Percentiles rank a stretch among this genome's conserved stretches.
Evolutionary conservation across 176 grass and related monocot species (phyloP).

Genomic region (Aechmea fasciata): DNA sequence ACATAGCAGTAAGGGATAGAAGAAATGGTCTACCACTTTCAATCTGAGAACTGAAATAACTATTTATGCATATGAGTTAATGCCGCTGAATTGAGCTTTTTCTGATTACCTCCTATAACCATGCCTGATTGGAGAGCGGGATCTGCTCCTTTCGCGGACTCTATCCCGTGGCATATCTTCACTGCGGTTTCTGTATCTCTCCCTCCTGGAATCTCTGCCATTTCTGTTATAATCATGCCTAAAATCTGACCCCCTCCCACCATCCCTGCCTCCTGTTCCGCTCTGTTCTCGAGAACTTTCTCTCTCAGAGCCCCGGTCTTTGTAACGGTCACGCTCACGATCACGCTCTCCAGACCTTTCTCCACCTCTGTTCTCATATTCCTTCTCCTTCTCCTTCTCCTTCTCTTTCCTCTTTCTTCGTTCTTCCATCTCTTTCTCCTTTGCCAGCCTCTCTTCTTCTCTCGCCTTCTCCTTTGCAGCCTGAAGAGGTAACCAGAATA

Average conservation of each 20-base stretch:
- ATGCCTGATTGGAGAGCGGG: constrained; percentile 64
- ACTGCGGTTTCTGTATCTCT: constrained; percentile 43
- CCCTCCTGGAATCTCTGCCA: constrained; percentile 59
- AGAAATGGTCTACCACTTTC: constrained; percentile 77
- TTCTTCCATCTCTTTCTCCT: constrained; percentile 57
- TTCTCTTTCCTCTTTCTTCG: constrained; percentile 49
- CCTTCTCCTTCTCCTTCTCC: constrained; percentile 55
- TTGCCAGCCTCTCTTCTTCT: constrained; percentile 69
- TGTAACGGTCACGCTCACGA: constrained; percentile 31
- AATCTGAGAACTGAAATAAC: constrained; percentile 46
- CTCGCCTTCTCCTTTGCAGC: constrained; percentile 43
- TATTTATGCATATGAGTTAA: constrained; percentile 49
- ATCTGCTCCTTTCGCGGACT: constrained; percentile 48
- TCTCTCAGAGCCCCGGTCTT: constrained; percentile 43
- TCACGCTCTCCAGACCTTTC: constrained; percentile 47
- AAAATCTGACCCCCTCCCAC: constrained; percentile 35
- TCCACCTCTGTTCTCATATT: constrained; percentile 30
- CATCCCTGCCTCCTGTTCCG: constrained; percentile 19
- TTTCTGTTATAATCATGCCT: constrained; percentile 56
- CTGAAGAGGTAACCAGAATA: constrained; percentile 28
- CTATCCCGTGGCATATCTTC: constrained; percentile 30
- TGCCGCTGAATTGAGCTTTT: constrained; percentile 52
- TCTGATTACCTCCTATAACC: constrained; percentile 38
- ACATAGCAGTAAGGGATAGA: constrained; percentile 34
- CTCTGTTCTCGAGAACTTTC: constrained; percentile 47